These are phyloP conservation scores for Dactylellina sp. DNA, from an alignment of 2,329 filamentous ascomycete genomes.

Conservation along the genomic window DNA sequence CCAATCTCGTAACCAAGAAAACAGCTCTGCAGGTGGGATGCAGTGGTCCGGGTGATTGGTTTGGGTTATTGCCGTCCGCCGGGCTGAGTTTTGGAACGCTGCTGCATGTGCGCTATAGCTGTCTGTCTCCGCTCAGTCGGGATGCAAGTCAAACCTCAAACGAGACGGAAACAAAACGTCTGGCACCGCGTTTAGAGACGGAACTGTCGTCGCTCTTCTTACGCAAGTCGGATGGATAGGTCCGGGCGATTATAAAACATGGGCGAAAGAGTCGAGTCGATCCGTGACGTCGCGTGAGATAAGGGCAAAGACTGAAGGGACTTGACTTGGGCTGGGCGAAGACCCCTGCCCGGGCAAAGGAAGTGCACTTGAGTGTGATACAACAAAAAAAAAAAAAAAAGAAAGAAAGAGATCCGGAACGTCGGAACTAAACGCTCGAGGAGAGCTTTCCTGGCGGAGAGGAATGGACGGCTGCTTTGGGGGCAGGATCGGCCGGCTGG, in stretches of 20 bases:
- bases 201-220: conserved; percentile 42
- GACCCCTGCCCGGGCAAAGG: conserved; percentile 54
- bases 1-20: conserved; percentile 57
- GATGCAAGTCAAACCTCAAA: conserved; percentile 20
- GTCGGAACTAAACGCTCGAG: conserved; percentile 36
- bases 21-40: conserved; percentile 43
- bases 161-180: conserved; percentile 18
- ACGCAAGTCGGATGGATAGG: conserved; percentile 43
- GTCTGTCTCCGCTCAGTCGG: conserved; percentile 21
- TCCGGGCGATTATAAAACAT: conserved; percentile 55
- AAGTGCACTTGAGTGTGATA: conserved; percentile 45
- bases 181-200: conserved; percentile 30
- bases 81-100: conserved; percentile 54
- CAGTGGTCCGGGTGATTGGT: conserved; percentile 54
- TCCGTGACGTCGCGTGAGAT: conserved; percentile 57
- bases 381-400: conserved; percentile 26
- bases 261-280: conserved; percentile 44
- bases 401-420: conserved; percentile 29
- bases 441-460: conserved; percentile 13
- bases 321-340: conserved; percentile 36
- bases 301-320: conserved; percentile 31
- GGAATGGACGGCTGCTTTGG: conserved; percentile 33
- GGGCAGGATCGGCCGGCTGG: conserved; percentile 50
- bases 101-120: conserved; percentile 57
- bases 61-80: conserved; percentile 56